Conservation (phyloP, 2,329 filamentous ascomycete genomes). For the Ceratocystis huliohia region DNA sequence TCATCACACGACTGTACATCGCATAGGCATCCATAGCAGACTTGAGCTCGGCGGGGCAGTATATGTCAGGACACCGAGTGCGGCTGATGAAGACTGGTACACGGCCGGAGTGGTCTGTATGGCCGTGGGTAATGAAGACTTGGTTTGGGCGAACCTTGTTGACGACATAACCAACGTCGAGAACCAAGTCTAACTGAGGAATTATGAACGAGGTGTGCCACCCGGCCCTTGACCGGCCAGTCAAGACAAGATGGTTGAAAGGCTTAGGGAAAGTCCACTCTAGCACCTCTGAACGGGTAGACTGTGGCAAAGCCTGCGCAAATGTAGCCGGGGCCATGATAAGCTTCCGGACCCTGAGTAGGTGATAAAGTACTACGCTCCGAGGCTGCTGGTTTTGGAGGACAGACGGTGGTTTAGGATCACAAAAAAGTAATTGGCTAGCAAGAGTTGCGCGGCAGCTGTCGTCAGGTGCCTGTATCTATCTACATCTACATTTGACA, state of each 20-base stretch:
- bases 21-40: slow-evolving; percentile 32
- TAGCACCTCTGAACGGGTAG: slow-evolving; percentile 33
- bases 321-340: slow-evolving; percentile 26
- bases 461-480: not conserved
- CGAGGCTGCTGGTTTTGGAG: not conserved
- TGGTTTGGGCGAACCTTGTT: slow-evolving; percentile 37
- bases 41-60: slow-evolving; percentile 33
- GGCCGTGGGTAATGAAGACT: slow-evolving; percentile 39
- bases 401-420: not conserved
- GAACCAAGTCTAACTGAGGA: slow-evolving; percentile 37
- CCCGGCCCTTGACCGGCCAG: slow-evolving; percentile 37
- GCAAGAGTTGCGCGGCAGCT: not conserved
- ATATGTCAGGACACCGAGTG: slow-evolving; percentile 36
- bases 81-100: slow-evolving; percentile 34
- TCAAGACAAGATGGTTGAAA: slow-evolving; percentile 32
- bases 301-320: slow-evolving; percentile 34
- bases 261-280: slow-evolving; percentile 37
- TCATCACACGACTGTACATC: slow-evolving; percentile 32
- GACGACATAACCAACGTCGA: slow-evolving; percentile 37
- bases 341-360: not conserved
- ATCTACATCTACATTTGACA: not conserved
- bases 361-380: not conserved
- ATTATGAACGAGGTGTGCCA: slow-evolving; percentile 42
- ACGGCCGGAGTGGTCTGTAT: slow-evolving; percentile 36
- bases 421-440: not conserved